Evolutionary conservation across 2,329 filamentous ascomycete species (phyloP).

Genomic region (Penicillium sp.): DNA sequence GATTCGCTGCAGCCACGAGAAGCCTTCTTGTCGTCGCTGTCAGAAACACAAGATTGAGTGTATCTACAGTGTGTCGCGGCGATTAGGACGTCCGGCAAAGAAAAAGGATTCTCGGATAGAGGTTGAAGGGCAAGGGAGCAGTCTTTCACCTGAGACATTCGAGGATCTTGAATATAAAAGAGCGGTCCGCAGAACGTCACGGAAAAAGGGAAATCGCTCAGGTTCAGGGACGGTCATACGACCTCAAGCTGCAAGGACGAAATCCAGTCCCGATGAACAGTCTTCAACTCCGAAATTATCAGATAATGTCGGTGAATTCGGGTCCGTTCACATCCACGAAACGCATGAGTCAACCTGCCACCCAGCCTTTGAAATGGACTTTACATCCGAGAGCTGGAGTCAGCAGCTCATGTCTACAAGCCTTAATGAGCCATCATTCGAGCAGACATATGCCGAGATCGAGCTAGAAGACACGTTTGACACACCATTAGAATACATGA

Average conservation of each 20-base stretch:
- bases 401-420: conserved; percentile 28
- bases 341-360: not conserved
- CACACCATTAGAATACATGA: not conserved
- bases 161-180: conserved; percentile 2
- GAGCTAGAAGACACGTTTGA: conserved; percentile 5
- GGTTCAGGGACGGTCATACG: not conserved
- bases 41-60: conserved; percentile 37
- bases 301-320: not conserved
- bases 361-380: not conserved
- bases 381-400: conserved; percentile 24
- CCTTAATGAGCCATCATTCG: not conserved
- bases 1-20: conserved; percentile 40
- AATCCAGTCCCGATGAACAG: not conserved
- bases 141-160: not conserved
- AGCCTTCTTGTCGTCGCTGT: conserved; percentile 35
- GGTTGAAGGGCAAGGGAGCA: not conserved
- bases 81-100: conserved; percentile 36
- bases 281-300: not conserved
- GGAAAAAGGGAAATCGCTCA: not conserved
- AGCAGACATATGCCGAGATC: conserved; percentile 4
- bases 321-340: not conserved
- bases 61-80: conserved; percentile 38
- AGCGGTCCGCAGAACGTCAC: not conserved
- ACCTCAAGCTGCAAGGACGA: not conserved
- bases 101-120: conserved; percentile 17